A percentile compares a stretch with the other conserved stretches of the same genome.
Conservation (phyloP, 257 asterid species). For the Linaria vulgaris region DNA sequence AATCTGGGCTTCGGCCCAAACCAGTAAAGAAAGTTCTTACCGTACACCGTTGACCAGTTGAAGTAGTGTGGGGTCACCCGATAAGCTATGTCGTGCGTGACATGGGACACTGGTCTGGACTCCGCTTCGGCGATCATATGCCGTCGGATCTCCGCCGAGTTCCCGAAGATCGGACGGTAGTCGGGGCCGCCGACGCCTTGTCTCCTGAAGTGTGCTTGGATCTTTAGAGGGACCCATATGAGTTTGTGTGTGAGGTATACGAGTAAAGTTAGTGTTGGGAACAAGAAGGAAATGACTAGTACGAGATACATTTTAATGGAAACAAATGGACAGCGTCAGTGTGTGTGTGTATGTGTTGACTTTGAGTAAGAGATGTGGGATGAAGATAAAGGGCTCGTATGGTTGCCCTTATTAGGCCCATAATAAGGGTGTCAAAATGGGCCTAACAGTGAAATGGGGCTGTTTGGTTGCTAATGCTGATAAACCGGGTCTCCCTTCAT, state of each 20-base stretch:
- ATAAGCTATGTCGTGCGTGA: conserved; percentile 44
- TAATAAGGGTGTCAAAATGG: too few relatives aligned
- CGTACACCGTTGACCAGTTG: conserved; percentile 50
- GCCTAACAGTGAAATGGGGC: too few relatives aligned
- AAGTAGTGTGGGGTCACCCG: conserved; percentile 50
- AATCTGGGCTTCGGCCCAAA: conserved; percentile 51
- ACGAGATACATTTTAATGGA: too few relatives aligned
- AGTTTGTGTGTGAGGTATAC: conserved; percentile 17
- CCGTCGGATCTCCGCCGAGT: conserved; percentile 44
- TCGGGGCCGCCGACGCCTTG: conserved; percentile 55
- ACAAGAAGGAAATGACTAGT: conserved; percentile 5
- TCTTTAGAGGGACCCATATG: conserved; percentile 43
- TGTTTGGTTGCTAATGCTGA: too few relatives aligned
- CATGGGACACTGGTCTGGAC: conserved; percentile 34
- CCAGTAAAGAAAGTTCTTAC: conserved; percentile 50
- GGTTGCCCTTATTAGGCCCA: too few relatives aligned
- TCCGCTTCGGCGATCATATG: conserved; percentile 41
- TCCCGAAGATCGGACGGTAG: conserved; percentile 53
- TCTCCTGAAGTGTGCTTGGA: conserved; percentile 41
- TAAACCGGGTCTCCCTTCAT: too few relatives aligned
- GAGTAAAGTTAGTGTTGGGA: conserved; percentile 17
- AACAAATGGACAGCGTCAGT: too few relatives aligned
- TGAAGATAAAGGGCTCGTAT: too few relatives aligned
- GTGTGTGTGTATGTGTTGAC: too few relatives aligned
- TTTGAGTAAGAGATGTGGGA: too few relatives aligned